These are phyloP conservation scores for Planoprotostelium fungivorum DNA, from an alignment of 78 protist species.

Conservation along the genomic window DNA sequence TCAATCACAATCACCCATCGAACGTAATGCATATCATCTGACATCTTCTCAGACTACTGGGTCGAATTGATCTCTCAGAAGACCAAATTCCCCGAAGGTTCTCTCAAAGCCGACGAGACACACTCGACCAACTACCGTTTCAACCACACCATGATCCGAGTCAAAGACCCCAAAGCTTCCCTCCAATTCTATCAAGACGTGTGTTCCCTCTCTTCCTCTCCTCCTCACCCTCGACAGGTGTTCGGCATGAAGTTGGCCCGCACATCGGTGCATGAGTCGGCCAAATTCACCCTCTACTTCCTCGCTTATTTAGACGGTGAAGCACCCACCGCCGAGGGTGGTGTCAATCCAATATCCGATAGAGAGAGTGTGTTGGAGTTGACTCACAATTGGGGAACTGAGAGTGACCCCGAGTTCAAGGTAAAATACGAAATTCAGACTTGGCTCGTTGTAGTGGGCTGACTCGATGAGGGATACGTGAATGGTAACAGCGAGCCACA, in stretches of 20 bases:
- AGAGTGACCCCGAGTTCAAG: not conserved
- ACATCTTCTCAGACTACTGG: not conserved
- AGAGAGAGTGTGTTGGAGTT: not conserved
- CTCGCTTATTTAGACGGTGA: not conserved
- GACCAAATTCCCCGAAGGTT: not conserved
- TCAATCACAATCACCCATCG: too few relatives aligned
- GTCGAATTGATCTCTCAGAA: not conserved
- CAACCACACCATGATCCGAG: not conserved
- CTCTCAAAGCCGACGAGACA: not conserved
- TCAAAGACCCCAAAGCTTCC: not conserved
- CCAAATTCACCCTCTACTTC: not conserved
- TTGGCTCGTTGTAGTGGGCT: not conserved
- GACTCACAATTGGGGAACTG: not conserved
- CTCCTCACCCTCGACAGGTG: too few relatives aligned
- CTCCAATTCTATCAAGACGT: not conserved
- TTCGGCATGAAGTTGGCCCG: not conserved
- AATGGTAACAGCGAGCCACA: not conserved
- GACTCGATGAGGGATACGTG: not conserved
- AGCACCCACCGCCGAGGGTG: not conserved
- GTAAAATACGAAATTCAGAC: not conserved
- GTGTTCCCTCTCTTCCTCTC: too few relatives aligned
- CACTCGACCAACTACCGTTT: not conserved
- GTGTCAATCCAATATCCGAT: not conserved
- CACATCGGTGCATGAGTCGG: not conserved
- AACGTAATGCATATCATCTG: not conserved